Conservation (phyloP, 164 flowering plant genomes). For the Saururus chinensis region DNA sequence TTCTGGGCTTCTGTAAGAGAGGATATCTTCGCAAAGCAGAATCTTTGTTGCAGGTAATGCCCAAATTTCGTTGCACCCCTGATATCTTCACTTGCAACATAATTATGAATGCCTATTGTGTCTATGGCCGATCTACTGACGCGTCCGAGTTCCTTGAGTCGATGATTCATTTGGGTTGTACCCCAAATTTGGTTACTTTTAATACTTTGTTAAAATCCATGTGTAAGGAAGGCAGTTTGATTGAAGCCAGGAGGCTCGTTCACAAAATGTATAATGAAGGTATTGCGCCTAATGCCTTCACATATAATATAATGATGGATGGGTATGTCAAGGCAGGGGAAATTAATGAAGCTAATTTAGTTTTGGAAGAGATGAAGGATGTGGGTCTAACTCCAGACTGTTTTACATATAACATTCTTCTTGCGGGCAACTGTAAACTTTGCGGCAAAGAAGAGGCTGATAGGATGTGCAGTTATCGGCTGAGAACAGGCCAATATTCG, state of each 20-base stretch:
- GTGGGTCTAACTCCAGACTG: conserved; percentile 58
- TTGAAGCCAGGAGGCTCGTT: conserved; percentile 49
- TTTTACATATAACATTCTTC: conserved; percentile 61
- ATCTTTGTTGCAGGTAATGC: conserved; percentile 59
- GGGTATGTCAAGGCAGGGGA: conserved; percentile 83
- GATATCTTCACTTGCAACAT: conserved; percentile 58
- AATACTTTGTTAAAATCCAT: conserved; percentile 53
- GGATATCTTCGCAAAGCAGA: conserved; percentile 46
- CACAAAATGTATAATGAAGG: conserved; percentile 33
- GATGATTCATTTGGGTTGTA: conserved; percentile 54
- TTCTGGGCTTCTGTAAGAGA: conserved; percentile 65
- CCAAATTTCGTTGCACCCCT: conserved; percentile 43
- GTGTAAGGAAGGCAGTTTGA: conserved; percentile 72
- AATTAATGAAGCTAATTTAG: conserved; percentile 37
- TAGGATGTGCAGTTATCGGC: conserved; percentile 37
- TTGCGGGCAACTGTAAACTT: conserved; percentile 54
- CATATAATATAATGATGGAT: conserved; percentile 59
- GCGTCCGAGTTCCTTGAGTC: conserved; percentile 35
- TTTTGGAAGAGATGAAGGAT: conserved; percentile 58
- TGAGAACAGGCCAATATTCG: conserved; percentile 21
- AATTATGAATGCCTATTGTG: conserved; percentile 59
- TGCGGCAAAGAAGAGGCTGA: conserved; percentile 50
- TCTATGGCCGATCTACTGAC: conserved; percentile 32
- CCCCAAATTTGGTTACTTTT: conserved; percentile 49
- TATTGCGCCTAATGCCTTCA: conserved; percentile 31